Conservation (phyloP, 1,284 basidiomycete species). For the Thecaphora thlaspeos region DNA sequence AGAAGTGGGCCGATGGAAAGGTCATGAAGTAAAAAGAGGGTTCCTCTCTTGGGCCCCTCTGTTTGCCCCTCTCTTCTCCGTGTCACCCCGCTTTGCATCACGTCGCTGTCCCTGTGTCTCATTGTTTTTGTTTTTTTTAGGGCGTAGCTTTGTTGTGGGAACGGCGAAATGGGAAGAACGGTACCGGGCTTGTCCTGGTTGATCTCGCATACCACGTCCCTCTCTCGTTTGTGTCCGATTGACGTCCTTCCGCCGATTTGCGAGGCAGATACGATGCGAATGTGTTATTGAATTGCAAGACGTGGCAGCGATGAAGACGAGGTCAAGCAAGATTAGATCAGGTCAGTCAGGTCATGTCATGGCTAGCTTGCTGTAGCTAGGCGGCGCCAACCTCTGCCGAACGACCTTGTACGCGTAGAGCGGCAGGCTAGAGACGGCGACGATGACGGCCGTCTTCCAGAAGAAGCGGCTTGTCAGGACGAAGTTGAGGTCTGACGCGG, state of each 20-base stretch:
- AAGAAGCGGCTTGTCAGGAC: conserved; percentile 82
- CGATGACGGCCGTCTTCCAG: conserved; percentile 87
- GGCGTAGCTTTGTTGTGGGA: too few species aligned
- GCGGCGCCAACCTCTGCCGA: conserved; percentile 81
- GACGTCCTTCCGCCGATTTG: too few species aligned
- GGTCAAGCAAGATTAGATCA: background rate
- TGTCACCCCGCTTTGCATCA: background rate
- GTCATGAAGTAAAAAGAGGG: conserved; percentile 48
- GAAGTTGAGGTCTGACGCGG: conserved; percentile 75
- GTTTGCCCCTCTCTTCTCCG: background rate
- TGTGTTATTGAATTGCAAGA: too few species aligned
- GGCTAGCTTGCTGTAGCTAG: conserved; percentile 80
- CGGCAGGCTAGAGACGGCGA: conserved; percentile 84
- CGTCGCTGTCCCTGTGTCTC: too few species aligned
- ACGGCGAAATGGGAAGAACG: too few species aligned
- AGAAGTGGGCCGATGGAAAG: conserved; percentile 53
- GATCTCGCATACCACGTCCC: too few species aligned
- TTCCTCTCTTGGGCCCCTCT: background rate
- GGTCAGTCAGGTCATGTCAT: conserved; percentile 23
- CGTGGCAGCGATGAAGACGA: background rate
- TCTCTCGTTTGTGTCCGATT: too few species aligned
- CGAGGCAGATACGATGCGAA: too few species aligned
- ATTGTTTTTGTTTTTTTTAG: too few species aligned
- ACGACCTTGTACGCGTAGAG: conserved; percentile 87
- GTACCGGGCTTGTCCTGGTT: too few species aligned